phyloP scores from a whole-genome alignment of 2,329 filamentous ascomycete species.

The Colletotrichum tanaceti region DNA sequence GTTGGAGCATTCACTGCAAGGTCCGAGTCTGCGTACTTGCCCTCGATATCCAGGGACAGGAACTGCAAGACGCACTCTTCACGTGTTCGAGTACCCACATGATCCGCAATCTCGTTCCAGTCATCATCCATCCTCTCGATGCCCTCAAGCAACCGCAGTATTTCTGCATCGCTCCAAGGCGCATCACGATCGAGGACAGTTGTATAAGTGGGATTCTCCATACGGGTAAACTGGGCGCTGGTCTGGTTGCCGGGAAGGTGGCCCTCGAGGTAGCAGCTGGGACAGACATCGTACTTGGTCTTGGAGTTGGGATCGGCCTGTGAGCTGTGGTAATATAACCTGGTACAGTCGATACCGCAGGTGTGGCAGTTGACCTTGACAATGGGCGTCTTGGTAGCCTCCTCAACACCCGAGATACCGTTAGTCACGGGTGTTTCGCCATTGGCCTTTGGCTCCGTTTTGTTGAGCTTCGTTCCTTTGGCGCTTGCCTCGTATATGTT shows the following conservation, averaged over 20 bases:
- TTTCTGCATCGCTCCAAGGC: constrained; percentile 91
- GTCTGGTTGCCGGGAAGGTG: constrained; percentile 84
- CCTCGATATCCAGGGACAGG: constrained; percentile 94
- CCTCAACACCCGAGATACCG: constrained; percentile 68
- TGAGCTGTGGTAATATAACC: constrained; percentile 69
- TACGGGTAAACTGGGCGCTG: constrained; percentile 84
- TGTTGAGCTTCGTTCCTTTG: constrained; percentile 78
- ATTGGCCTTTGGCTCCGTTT: constrained; percentile 77
- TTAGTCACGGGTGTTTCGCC: constrained; percentile 78
- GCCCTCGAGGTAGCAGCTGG: constrained; percentile 87
- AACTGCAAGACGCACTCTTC: constrained; percentile 99
- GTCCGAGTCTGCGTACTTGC: constrained; percentile 92
- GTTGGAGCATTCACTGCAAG: constrained; percentile 61
- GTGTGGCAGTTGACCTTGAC: constrained; percentile 85
- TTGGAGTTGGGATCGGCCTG: constrained; percentile 70
- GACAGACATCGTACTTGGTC: constrained; percentile 88
- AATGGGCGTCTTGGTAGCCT: constrained; percentile 73
- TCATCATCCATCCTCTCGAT: constrained; percentile 95
- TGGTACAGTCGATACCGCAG: constrained; percentile 89
- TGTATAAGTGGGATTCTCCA: constrained; percentile 88
- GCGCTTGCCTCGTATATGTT: constrained; percentile 96
- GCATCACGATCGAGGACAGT: constrained; percentile 84
- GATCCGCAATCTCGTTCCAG: constrained; percentile 92
- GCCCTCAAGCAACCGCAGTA: constrained; percentile 88
- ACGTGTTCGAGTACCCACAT: constrained; percentile 89